These are phyloP conservation scores for Wickerhamiella hasegawae DNA, from an alignment of 805 yeast genomes.

Conservation along the genomic window DNA sequence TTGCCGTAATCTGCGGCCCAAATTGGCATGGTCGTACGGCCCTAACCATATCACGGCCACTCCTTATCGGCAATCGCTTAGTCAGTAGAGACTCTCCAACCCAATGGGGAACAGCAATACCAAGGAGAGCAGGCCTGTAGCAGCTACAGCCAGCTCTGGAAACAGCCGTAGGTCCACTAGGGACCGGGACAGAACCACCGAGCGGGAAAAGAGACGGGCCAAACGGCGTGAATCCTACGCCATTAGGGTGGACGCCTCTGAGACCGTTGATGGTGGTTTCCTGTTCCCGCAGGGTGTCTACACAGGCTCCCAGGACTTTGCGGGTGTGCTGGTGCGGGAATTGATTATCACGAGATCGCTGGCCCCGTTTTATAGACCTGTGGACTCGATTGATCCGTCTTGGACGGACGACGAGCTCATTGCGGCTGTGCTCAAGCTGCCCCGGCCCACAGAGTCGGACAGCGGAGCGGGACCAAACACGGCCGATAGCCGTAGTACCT, in stretches of 20 bases:
- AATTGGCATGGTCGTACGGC: too few species aligned
- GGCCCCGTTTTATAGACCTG: conserved; percentile 84
- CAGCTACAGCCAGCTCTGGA: conserved; percentile 1
- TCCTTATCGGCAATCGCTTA: too few species aligned
- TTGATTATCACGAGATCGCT: conserved; percentile 53
- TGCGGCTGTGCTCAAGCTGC: conserved; percentile 17
- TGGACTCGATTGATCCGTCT: conserved; percentile 55
- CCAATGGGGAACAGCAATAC: conserved; percentile 20
- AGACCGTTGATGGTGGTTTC: conserved; percentile 85
- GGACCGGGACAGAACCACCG: not conserved
- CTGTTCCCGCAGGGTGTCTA: conserved; percentile 87
- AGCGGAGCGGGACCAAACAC: too few species aligned
- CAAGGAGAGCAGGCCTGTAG: conserved; percentile 12
- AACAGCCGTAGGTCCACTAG: conserved; percentile 1
- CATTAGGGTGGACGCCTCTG: conserved; percentile 23
- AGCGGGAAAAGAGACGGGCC: not conserved
- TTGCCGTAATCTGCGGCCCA: too few species aligned
- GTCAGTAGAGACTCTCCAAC: too few species aligned
- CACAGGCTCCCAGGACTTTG: conserved; percentile 56
- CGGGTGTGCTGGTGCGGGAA: conserved; percentile 53
- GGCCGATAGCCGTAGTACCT: too few species aligned
- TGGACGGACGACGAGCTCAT: conserved; percentile 63
- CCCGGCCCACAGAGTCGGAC: not conserved
- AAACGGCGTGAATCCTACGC: conserved; percentile 8
- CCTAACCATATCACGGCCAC: too few species aligned